These are phyloP conservation scores for Hygrocybe punicea DNA, from an alignment of 768 basidiomycete species.

Conservation along the genomic window DNA sequence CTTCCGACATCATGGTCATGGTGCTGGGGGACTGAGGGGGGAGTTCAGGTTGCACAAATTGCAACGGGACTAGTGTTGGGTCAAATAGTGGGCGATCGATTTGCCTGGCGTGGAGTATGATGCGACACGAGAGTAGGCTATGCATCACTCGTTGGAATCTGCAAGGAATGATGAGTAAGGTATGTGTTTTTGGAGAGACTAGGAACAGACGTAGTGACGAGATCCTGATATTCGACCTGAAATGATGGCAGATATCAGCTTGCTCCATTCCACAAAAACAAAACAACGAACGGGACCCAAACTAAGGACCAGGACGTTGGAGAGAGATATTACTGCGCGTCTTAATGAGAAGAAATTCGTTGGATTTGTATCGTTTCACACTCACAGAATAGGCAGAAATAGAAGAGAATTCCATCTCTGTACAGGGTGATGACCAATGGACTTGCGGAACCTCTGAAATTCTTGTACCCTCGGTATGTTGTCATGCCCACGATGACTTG, in stretches of 20 bases:
- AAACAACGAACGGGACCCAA: conserved; percentile 5
- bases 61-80: too few relatives aligned
- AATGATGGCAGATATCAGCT: not conserved
- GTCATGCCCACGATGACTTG: conserved; percentile 8
- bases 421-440: conserved; percentile 4
- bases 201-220: conserved; percentile 7
- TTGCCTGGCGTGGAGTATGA: conserved; percentile 11
- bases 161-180: not conserved
- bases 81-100: not conserved
- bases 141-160: conserved; percentile 13
- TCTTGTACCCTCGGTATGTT: conserved; percentile 1
- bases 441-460: conserved; percentile 6
- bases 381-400: conserved; percentile 8
- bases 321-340: conserved; percentile 3
- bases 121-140: conserved; percentile 9
- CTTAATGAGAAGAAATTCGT: too few relatives aligned
- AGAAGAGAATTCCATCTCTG: conserved; percentile 10
- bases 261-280: not conserved
- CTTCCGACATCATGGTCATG: too few relatives aligned
- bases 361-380: not conserved
- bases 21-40: too few relatives aligned
- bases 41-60: too few relatives aligned
- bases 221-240: conserved; percentile 3
- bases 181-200: not conserved
- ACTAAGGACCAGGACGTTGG: conserved; percentile 3